Conservation (phyloP, 1,139 yeast species). For the Geotrichum cucujoidarum region DNA sequence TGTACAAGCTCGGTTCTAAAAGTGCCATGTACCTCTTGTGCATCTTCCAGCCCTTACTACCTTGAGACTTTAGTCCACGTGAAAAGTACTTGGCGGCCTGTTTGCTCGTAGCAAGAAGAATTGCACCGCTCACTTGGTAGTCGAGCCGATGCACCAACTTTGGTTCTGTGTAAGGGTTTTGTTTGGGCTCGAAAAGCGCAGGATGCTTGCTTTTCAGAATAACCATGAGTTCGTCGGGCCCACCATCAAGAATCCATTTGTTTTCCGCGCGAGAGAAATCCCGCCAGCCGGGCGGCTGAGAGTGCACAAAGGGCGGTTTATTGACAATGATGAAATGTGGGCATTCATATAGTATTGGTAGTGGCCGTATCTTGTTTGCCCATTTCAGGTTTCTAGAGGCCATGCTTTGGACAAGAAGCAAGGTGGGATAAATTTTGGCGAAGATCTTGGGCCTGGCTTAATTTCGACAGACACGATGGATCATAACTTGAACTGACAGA, state of each 20-base stretch:
- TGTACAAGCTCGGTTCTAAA: background rate
- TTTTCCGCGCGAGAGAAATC: too few species aligned
- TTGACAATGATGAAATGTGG: slow-evolving; percentile 27
- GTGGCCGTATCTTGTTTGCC: background rate
- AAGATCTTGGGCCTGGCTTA: too few species aligned
- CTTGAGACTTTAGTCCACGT: slow-evolving; percentile 23
- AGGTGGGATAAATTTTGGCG: too few species aligned
- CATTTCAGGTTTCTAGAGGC: too few species aligned
- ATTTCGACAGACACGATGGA: too few species aligned
- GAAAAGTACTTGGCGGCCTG: slow-evolving; percentile 28
- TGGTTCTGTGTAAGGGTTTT: slow-evolving; percentile 25
- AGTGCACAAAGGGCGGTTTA: slow-evolving; percentile 27
- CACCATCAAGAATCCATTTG: too few species aligned
- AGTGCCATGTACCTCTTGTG: slow-evolving; percentile 22
- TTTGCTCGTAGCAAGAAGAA: slow-evolving; percentile 30
- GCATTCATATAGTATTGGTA: slow-evolving; percentile 18
- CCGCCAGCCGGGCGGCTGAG: slow-evolving; percentile 26
- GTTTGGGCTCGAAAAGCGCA: slow-evolving; percentile 20
- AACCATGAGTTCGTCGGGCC: background rate
- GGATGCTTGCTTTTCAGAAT: slow-evolving; percentile 20
- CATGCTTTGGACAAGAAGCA: too few species aligned
- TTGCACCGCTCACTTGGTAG: slow-evolving; percentile 32
- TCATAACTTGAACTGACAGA: too few species aligned
- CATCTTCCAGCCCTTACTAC: slow-evolving; percentile 24
- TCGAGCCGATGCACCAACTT: slow-evolving; percentile 33